Evolutionary conservation across 495 filamentous ascomycete genomes (phyloP).

Genomic region (Annulohypoxylon bovei): DNA sequence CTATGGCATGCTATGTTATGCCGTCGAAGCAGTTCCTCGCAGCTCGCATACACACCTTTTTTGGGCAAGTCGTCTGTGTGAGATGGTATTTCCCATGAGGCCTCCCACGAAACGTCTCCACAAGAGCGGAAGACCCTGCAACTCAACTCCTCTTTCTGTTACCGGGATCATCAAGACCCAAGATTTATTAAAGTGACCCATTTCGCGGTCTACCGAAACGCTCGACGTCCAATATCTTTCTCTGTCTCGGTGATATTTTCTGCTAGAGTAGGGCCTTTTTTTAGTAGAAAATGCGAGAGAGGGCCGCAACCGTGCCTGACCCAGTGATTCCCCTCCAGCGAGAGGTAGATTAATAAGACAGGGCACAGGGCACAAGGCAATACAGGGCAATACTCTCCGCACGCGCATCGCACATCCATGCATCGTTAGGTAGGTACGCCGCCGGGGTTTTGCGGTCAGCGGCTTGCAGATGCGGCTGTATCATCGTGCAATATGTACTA

Average conservation of each 20-base stretch:
- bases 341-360: constrained; percentile 24
- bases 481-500: constrained; percentile 40
- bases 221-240: constrained; percentile 8
- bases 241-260: constrained; percentile 36
- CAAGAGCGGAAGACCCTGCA: constrained; percentile 31
- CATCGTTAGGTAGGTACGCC: constrained; percentile 12
- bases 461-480: constrained; percentile 45
- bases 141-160: constrained; percentile 37
- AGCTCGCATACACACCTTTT: constrained; percentile 27
- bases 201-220: constrained; percentile 23
- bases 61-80: constrained; percentile 35
- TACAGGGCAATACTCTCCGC: constrained; percentile 12
- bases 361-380: background rate
- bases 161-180: constrained; percentile 34
- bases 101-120: constrained; percentile 36
- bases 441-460: constrained; percentile 40
- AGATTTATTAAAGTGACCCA: constrained; percentile 41
- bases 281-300: constrained; percentile 14
- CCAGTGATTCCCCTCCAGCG: background rate
- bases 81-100: constrained; percentile 25
- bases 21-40: constrained; percentile 5
- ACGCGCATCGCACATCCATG: constrained; percentile 31
- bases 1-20: background rate
- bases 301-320: constrained; percentile 19
- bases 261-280: constrained; percentile 34